A percentile compares a stretch with the other conserved stretches of the same genome.
These are phyloP conservation scores for Orbilia oligospora DNA, from an alignment of 2,329 filamentous ascomycete genomes.

Conservation along the genomic window DNA sequence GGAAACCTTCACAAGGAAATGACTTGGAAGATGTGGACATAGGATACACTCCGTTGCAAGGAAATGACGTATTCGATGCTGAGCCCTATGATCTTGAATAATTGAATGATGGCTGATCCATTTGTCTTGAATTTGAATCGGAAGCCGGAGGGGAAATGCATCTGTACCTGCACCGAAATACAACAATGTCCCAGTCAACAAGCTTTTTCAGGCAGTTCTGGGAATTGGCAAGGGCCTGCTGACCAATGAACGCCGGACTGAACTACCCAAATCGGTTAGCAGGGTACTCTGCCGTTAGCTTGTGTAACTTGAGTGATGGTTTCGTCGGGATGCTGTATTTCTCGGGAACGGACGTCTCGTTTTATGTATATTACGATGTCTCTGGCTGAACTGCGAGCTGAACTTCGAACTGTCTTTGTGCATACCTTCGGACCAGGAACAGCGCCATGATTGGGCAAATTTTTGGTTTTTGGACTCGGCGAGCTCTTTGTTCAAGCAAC, in stretches of 20 bases:
- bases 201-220: slow-evolving; percentile 2
- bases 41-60: too few species aligned
- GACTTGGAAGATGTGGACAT: too few species aligned
- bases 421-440: slow-evolving; percentile 35
- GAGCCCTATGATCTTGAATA: neutral
- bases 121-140: neutral
- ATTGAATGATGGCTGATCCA: neutral
- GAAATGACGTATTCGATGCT: too few species aligned
- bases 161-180: too few species aligned
- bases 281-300: slow-evolving; percentile 26
- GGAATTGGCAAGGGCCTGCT: slow-evolving; percentile 19
- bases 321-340: slow-evolving; percentile 7
- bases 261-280: slow-evolving; percentile 15
- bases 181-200: neutral
- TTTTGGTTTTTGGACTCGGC: neutral
- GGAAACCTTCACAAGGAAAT: neutral
- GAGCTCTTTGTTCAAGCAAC: slow-evolving; percentile 10
- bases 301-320: slow-evolving; percentile 36
- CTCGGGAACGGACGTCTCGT: slow-evolving; percentile 1
- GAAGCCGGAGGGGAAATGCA: neutral
- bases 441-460: slow-evolving; percentile 1
- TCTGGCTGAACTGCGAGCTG: neutral
- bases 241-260: slow-evolving; percentile 26
- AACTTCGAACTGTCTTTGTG: neutral
- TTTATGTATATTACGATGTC: slow-evolving; percentile 19